These are phyloP conservation scores for Cladosporium colombiae DNA, from an alignment of 2,329 filamentous ascomycete species.

Conservation along the genomic window DNA sequence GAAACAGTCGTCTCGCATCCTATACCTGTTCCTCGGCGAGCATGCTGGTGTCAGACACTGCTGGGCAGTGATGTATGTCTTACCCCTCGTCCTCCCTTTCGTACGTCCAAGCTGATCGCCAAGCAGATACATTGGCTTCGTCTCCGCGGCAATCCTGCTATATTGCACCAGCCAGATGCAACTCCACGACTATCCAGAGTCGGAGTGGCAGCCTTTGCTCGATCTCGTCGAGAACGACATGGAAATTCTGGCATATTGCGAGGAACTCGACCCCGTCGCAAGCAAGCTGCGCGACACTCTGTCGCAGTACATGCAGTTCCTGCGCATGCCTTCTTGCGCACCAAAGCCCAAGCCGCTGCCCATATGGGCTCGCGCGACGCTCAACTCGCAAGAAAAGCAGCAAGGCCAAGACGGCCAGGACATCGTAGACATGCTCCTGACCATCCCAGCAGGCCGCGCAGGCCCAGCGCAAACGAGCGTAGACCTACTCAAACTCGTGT, in stretches of 20 bases:
- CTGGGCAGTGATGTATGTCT: constrained; percentile 9
- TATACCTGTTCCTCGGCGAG: constrained; percentile 13
- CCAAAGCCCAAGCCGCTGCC: not conserved
- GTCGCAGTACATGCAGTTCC: constrained; percentile 19
- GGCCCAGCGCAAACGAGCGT: constrained; percentile 12
- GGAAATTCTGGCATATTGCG: constrained; percentile 13
- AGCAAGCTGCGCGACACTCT: constrained; percentile 12
- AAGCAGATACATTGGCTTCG: constrained; percentile 14
- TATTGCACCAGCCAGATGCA: constrained; percentile 16
- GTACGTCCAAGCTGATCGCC: not conserved
- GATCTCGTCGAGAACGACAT: constrained; percentile 12
- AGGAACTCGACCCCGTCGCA: constrained; percentile 14
- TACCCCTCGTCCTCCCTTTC: not conserved
- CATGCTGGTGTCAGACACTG: constrained; percentile 13
- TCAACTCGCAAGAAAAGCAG: not conserved
- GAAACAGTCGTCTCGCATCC: constrained; percentile 6
- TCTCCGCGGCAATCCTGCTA: constrained; percentile 12
- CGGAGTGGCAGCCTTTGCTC: constrained; percentile 7
- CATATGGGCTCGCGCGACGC: not conserved
- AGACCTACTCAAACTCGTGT: constrained; percentile 14
- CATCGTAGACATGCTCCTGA: constrained; percentile 11
- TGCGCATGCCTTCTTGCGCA: not conserved
- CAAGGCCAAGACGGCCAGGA: not conserved
- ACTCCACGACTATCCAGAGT: constrained; percentile 11
- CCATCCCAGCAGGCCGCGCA: constrained; percentile 3